Conservation (phyloP, 257 asterid genomes). For the Ballota nigra region DNA sequence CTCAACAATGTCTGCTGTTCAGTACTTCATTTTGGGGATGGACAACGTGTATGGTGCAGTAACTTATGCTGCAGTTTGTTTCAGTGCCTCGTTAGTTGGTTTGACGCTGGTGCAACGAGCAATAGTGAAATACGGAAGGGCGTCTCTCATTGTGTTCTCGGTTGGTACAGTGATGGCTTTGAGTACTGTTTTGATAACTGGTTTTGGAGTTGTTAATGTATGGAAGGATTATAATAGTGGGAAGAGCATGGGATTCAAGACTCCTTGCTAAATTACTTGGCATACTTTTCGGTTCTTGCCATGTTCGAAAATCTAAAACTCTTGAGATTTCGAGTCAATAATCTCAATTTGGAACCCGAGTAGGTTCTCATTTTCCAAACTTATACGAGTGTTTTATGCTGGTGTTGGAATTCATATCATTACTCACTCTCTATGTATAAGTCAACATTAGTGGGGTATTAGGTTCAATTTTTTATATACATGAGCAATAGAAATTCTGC, state of each 20-base stretch:
- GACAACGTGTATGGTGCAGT: conserved; percentile 48
- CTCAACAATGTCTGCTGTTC: conserved; percentile 83
- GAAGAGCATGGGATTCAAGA: conserved; percentile 75
- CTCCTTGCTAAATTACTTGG: conserved; percentile 49
- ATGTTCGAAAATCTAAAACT: no score
- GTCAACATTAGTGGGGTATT: no score
- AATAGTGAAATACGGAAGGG: conserved; percentile 60
- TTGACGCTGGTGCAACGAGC: conserved; percentile 61
- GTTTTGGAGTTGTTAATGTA: conserved; percentile 67
- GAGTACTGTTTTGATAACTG: conserved; percentile 73
- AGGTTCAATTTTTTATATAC: no score
- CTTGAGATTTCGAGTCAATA: neutral
- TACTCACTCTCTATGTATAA: no score
- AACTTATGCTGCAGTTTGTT: conserved; percentile 54
- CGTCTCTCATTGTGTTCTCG: conserved; percentile 81
- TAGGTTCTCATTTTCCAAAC: neutral
- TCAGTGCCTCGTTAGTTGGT: conserved; percentile 57
- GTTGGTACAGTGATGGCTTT: conserved; percentile 80
- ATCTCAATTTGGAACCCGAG: neutral
- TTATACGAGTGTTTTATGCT: no score
- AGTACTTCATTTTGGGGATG: conserved; percentile 76
- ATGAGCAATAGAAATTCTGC: no score
- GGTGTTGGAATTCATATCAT: no score
- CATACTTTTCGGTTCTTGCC: neutral
- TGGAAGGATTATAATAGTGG: conserved; percentile 71